phyloP scores from a whole-genome alignment of 768 basidiomycete species.

The Termitomyces sp. region DNA sequence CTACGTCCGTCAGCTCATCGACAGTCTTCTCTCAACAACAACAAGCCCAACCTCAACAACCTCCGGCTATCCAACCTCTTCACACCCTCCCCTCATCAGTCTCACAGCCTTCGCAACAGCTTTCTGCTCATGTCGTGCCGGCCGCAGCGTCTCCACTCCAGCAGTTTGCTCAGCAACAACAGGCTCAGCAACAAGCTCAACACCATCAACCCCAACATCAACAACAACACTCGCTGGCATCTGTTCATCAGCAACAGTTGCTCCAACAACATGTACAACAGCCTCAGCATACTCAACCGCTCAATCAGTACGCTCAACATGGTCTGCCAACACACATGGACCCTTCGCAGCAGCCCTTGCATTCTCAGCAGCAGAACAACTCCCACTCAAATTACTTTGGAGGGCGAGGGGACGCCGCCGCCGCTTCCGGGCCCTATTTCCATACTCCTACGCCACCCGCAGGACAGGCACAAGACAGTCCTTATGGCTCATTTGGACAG shows the following conservation, averaged over 20 bases:
- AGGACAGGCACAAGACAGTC: slow-evolving; percentile 52
- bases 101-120: slow-evolving; percentile 30
- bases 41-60: slow-evolving; percentile 29
- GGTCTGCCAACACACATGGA: slow-evolving; percentile 63
- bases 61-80: slow-evolving; percentile 14
- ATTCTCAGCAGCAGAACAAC: slow-evolving; percentile 37
- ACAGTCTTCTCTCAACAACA: slow-evolving; percentile 47
- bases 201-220: slow-evolving; percentile 33
- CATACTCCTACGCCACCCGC: slow-evolving; percentile 75
- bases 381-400: slow-evolving; percentile 57
- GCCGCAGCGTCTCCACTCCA: slow-evolving; percentile 32
- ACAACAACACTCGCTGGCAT: slow-evolving; percentile 14
- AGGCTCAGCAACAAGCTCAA: slow-evolving; percentile 24
- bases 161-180: slow-evolving; percentile 34
- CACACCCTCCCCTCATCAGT: slow-evolving; percentile 19
- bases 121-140: slow-evolving; percentile 19
- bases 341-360: slow-evolving; percentile 39
- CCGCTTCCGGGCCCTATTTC: slow-evolving; percentile 52
- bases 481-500: slow-evolving; percentile 67
- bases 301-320: slow-evolving; percentile 58
- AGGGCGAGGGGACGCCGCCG: slow-evolving; percentile 48
- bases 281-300: slow-evolving; percentile 25
- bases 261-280: slow-evolving; percentile 3
- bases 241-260: slow-evolving; percentile 2
- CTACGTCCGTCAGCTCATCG: slow-evolving; percentile 26